These are phyloP conservation scores for Maudiozyma saulgeensis DNA, from an alignment of 805 yeast genomes.

Conservation along the genomic window DNA sequence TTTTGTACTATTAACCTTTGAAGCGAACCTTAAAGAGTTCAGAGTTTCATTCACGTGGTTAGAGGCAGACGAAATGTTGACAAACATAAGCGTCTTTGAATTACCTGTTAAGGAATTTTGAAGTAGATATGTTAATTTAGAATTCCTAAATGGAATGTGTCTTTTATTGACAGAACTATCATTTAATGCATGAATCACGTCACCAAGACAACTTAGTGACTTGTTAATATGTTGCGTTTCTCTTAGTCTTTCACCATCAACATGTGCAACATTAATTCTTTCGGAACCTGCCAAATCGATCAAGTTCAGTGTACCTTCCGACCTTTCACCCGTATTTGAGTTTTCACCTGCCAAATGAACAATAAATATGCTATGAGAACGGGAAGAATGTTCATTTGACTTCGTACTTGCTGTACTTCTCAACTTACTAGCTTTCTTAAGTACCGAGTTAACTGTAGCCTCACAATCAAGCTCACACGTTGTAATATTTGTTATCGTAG, in stretches of 20 bases:
- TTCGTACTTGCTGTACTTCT: conserved; percentile 76
- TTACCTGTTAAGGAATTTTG: conserved; percentile 78
- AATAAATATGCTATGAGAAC: conserved; percentile 82
- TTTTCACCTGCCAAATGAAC: conserved; percentile 51
- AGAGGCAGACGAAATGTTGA: conserved; percentile 64
- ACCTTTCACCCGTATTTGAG: conserved; percentile 35
- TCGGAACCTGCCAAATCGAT: conserved; percentile 95
- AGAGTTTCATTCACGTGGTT: conserved; percentile 65
- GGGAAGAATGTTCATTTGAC: conserved; percentile 75
- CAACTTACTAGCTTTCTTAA: conserved; percentile 47
- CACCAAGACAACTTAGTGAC: conserved; percentile 81
- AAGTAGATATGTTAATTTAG: conserved; percentile 78
- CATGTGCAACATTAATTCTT: conserved; percentile 65
- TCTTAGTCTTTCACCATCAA: conserved; percentile 64
- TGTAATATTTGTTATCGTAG: conserved; percentile 53
- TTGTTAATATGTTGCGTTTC: conserved; percentile 88
- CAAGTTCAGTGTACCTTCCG: conserved; percentile 60
- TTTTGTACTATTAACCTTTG: conserved; percentile 60
- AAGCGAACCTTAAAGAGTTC: conserved; percentile 81
- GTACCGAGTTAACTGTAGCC: conserved; percentile 39
- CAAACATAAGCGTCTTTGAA: conserved; percentile 90
- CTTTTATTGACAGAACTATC: conserved; percentile 26
- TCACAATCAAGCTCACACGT: conserved; percentile 38
- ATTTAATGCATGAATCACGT: conserved; percentile 72
- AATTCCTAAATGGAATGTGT: conserved; percentile 91